Conservation (phyloP, 2,329 filamentous ascomycete genomes). For the Cadophora sp. region DNA sequence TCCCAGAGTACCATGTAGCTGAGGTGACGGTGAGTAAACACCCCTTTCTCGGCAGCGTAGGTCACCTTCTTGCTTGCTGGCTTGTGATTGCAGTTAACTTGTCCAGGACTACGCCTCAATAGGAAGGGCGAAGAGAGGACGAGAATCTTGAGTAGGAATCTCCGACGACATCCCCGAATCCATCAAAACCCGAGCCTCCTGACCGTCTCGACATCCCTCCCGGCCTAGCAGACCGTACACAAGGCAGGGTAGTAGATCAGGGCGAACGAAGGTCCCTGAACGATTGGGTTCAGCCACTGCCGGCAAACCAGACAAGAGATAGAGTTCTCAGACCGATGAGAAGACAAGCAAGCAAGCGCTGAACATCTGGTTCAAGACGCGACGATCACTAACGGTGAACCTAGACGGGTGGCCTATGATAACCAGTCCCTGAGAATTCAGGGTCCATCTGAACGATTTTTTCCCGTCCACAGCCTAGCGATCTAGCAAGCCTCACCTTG, state of each 20-base stretch:
- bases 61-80: not conserved
- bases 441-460: constrained; percentile 1
- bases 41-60: not conserved
- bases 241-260: not conserved
- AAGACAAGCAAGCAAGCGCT: not conserved
- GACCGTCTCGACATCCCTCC: not conserved
- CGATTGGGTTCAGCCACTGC: constrained; percentile 6
- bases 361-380: not conserved
- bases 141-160: not conserved
- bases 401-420: not conserved
- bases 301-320: not conserved
- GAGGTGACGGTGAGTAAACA: not conserved
- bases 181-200: not conserved
- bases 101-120: not conserved
- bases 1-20: not conserved
- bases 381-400: constrained; percentile 10
- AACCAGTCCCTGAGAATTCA: not conserved
- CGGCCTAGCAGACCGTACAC: not conserved
- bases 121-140: not conserved
- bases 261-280: not conserved
- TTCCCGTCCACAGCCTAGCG: not conserved
- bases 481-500: constrained; percentile 1
- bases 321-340: not conserved
- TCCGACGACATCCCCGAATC: not conserved
- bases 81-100: not conserved